Evolutionary conservation across 345 rosid genomes (phyloP), one percentile per base, ranked within the genome.

Genomic region (Eutrema heterophyllum): DNA sequence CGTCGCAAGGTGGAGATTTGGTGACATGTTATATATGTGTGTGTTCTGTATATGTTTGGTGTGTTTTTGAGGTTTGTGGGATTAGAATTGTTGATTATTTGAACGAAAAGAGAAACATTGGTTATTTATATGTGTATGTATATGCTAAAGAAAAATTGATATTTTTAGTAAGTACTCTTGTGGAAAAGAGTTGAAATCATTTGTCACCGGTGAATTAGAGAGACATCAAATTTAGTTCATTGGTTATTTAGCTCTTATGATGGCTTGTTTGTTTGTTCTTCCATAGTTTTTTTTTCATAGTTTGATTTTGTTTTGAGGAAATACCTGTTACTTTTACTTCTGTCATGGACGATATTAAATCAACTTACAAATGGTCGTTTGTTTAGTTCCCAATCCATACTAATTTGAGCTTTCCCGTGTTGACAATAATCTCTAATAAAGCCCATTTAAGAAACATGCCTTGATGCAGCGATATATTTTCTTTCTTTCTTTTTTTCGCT

Each of bases 171-270:
- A 68, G 33, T 74, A 4, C 0, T 40, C 59, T 1, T 18, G 29
- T 13, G 32, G 73, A 5, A 18, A 40, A 13, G 30, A 67, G 9
- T 26, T 62, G 2, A 5, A 62, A 9, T 53, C 29, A 35, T 27
- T 61, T 62, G 36, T 45, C 59, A 62, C 74, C 74, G 38, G 50
- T 69, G 57, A 76, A 16, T 69, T 44, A 62, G 44, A 69, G 35
- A 21, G 59, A 26, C 50, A 16, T 44, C 35, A 68, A 61, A 61
- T 68, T 52, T 61, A 68, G 79, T 51, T 44, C 9, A 0, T 15
- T 64, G 36, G 13, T 43, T 30, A 51, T 38, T 21, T 36, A 48
- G 7, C 4, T 46, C 1, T 5, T 32, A 11, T 45, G 41, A 68
- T 4, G 52, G 63, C 0, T 44, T 18, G 29, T 3, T 26, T 4